Conservation (phyloP, 2,329 filamentous ascomycete genomes). For the Elsinoe ampelina region DNA sequence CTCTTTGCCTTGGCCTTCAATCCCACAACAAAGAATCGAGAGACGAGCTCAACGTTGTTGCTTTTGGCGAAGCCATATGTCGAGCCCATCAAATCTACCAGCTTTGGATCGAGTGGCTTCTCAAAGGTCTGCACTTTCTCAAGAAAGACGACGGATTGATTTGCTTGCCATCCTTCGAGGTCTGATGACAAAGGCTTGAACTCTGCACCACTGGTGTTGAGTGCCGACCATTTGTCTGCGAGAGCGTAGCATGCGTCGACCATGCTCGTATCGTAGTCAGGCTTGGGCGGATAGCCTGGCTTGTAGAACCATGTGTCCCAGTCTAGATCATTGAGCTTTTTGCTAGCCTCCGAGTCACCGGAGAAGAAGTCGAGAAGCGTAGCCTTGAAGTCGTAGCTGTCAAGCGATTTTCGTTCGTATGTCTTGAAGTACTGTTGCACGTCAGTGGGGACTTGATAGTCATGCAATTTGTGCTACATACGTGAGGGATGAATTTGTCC, state of each 20-base stretch:
- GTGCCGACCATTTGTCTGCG: conserved; percentile 68
- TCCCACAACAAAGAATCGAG: conserved; percentile 70
- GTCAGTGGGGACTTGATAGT: background rate
- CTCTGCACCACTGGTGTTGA: conserved; percentile 24
- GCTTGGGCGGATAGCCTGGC: conserved; percentile 84
- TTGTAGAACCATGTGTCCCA: conserved; percentile 86
- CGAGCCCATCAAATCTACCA: conserved; percentile 62
- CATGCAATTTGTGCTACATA: conserved; percentile 20
- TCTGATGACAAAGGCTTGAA: conserved; percentile 60
- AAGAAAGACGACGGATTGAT: conserved; percentile 87
- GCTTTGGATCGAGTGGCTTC: conserved; percentile 52
- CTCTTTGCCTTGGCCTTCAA: conserved; percentile 62
- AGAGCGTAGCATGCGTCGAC: conserved; percentile 78
- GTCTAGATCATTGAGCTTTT: conserved; percentile 64
- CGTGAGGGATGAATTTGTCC: conserved; percentile 86
- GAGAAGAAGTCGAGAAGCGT: conserved; percentile 81
- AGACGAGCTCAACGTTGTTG: conserved; percentile 76
- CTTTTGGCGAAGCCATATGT: conserved; percentile 66
- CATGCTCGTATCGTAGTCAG: conserved; percentile 78
- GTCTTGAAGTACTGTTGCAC: conserved; percentile 62
- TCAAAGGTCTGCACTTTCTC: conserved; percentile 64
- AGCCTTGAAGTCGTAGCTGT: conserved; percentile 88
- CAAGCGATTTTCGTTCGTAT: conserved; percentile 77
- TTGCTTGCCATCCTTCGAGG: conserved; percentile 65
- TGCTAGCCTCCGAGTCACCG: conserved; percentile 50